Evolutionary conservation across 2,329 filamentous ascomycete genomes (phyloP).

Genomic region (Camillea tinctor): DNA sequence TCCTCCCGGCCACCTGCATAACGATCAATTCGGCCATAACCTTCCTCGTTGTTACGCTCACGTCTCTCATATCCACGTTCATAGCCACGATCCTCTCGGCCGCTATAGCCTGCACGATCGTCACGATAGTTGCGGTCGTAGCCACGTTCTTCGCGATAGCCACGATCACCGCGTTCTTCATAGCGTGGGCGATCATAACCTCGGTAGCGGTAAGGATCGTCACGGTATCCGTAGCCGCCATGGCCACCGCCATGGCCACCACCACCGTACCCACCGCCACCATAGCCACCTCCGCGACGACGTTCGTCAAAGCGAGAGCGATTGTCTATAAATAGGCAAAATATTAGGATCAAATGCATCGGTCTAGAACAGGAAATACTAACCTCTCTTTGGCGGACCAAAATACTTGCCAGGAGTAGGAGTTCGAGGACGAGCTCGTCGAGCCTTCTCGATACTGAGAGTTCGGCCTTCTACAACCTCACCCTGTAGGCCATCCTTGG

Average conservation of each 20-base stretch:
- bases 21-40: conserved; percentile 29
- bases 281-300: conserved; percentile 48
- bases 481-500: conserved; percentile 92
- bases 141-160: conserved; percentile 44
- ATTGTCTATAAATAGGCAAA: conserved; percentile 33
- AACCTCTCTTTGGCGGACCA: conserved; percentile 95
- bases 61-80: conserved; percentile 52
- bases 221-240: conserved; percentile 45
- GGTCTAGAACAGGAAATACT: conserved; percentile 35
- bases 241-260: conserved; percentile 62
- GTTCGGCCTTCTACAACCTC: conserved; percentile 94
- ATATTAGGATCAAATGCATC: conserved; percentile 20
- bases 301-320: conserved; percentile 41
- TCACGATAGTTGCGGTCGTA: conserved; percentile 38
- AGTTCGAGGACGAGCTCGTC: conserved; percentile 88
- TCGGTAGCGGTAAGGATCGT: conserved; percentile 58
- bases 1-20: conserved; percentile 29
- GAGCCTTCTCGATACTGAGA: conserved; percentile 97
- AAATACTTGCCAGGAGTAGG: conserved; percentile 99
- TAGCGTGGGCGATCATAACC: conserved; percentile 39
- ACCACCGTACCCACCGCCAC: conserved; percentile 50
- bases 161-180: conserved; percentile 43
- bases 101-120: conserved; percentile 36
- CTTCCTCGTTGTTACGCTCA: conserved; percentile 35
- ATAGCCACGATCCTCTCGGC: conserved; percentile 40